Conservation (phyloP, 305 asterid species). For the Rubia occidens region DNA sequence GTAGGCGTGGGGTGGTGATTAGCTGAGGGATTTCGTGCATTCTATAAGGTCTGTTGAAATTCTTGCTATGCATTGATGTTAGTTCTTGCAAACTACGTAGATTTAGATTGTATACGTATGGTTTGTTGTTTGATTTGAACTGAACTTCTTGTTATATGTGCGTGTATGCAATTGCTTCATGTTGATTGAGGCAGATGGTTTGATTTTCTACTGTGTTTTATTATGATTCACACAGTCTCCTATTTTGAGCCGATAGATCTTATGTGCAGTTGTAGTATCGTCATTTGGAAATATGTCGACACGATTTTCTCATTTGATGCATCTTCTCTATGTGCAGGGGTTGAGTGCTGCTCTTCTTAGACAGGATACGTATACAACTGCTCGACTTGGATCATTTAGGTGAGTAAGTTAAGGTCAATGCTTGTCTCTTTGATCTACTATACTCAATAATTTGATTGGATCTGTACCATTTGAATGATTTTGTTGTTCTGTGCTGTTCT, state of each 20-base stretch:
- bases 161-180: neutral
- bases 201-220: neutral
- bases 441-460: neutral
- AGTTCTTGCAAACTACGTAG: neutral
- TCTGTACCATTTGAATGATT: neutral
- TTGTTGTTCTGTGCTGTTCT: neutral
- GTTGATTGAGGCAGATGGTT: neutral
- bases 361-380: constrained; percentile 82
- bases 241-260: neutral
- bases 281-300: neutral
- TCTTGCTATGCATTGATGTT: neutral
- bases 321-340: constrained; percentile 38
- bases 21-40: constrained; percentile 74
- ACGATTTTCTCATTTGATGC: neutral
- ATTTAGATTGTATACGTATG: neutral
- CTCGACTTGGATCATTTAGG: constrained; percentile 81
- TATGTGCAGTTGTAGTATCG: neutral
- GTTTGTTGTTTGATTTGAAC: neutral
- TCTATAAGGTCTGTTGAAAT: constrained; percentile 58
- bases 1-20: too few relatives aligned
- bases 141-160: neutral
- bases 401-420: constrained; percentile 22
- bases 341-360: constrained; percentile 84
- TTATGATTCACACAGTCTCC: neutral
- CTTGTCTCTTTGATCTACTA: neutral